phyloP scores from a whole-genome alignment of 2,329 filamentous ascomycete genomes.

The Trichoderma semiorbis region DNA sequence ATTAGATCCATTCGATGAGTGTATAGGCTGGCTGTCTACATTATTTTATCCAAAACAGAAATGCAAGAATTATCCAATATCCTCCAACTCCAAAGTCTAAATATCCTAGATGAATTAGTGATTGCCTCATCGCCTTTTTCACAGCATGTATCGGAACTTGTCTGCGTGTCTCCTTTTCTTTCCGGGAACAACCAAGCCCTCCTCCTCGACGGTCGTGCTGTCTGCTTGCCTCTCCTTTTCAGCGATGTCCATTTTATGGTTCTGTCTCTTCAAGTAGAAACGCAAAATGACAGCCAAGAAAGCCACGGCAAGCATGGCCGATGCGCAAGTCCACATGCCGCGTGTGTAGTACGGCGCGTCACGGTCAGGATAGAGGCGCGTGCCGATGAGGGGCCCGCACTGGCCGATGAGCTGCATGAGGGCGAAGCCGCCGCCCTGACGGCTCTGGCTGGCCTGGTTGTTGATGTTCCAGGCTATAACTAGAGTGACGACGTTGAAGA shows the following conservation, averaged over 20 bases:
- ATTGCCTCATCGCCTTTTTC: constrained; percentile 18
- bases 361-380: constrained; percentile 58
- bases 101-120: not conserved
- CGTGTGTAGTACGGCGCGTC: constrained; percentile 60
- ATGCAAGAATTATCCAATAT: not conserved
- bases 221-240: constrained; percentile 27
- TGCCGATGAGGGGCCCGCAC: constrained; percentile 70
- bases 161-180: constrained; percentile 24
- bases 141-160: constrained; percentile 48
- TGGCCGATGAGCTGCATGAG: constrained; percentile 80
- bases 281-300: constrained; percentile 53
- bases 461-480: constrained; percentile 88
- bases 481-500: constrained; percentile 80
- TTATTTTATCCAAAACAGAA: not conserved
- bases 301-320: constrained; percentile 60
- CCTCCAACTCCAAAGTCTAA: constrained; percentile 11
- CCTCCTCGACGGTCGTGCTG: constrained; percentile 35
- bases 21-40: not conserved
- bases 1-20: constrained; percentile 6
- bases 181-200: constrained; percentile 37
- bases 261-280: constrained; percentile 49
- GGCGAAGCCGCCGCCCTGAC: constrained; percentile 73
- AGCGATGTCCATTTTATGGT: constrained; percentile 42
- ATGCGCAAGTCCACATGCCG: constrained; percentile 62
- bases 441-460: constrained; percentile 68